Conservation (phyloP, 2,329 filamentous ascomycete species). For the Xylariaceae sp. region DNA sequence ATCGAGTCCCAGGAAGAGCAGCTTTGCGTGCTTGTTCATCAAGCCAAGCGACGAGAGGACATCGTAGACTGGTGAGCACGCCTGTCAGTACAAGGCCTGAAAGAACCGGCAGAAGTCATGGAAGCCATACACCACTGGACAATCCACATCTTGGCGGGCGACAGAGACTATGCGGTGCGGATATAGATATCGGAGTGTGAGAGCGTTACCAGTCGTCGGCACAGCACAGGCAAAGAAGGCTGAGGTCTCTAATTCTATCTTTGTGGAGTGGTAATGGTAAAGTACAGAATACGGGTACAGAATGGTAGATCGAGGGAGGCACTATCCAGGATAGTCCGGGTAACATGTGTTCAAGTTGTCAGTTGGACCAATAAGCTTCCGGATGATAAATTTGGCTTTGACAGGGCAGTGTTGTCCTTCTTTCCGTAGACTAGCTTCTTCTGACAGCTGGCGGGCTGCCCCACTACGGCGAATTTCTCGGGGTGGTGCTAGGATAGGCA, state of each 20-base stretch:
- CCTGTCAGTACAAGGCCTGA: constrained; percentile 21
- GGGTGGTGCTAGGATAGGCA: no score
- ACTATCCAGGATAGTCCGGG: background rate
- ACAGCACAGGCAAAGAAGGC: constrained; percentile 1
- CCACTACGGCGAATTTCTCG: constrained; percentile 9
- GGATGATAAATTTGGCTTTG: constrained; percentile 12
- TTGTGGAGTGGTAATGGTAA: constrained; percentile 4
- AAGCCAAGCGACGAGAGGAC: constrained; percentile 80
- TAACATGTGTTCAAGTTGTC: background rate
- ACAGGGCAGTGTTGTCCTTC: no score
- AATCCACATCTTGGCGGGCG: constrained; percentile 70
- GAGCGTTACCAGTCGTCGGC: constrained; percentile 6
- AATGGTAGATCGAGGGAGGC: background rate
- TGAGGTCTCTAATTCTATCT: constrained; percentile 14
- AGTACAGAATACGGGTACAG: background rate
- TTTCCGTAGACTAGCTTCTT: no score
- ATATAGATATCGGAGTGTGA: constrained; percentile 4
- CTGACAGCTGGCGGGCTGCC: constrained; percentile 8
- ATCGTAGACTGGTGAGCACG: constrained; percentile 66
- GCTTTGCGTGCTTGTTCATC: constrained; percentile 93
- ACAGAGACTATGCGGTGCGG: constrained; percentile 6
- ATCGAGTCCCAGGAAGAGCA: constrained; percentile 87
- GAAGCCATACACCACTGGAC: constrained; percentile 81
- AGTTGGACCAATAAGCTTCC: constrained; percentile 8
- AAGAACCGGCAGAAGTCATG: constrained; percentile 7